These are phyloP conservation scores for Ettlia oleoabundans DNA, from an alignment of 139 green algal genomes.

Conservation along the genomic window DNA sequence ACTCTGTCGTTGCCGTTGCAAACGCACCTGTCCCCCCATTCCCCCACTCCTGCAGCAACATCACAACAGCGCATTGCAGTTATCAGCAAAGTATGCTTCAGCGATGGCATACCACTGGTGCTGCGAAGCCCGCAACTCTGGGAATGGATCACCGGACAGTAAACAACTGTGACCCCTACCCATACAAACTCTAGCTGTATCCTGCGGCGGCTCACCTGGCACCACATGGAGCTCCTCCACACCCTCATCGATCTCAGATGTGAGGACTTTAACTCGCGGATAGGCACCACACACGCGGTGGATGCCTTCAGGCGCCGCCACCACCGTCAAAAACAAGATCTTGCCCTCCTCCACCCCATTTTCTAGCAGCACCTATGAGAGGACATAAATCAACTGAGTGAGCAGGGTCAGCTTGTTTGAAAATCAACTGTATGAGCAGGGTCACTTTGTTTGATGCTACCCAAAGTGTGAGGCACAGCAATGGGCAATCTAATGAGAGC, in stretches of 20 bases:
- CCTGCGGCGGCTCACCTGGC: constrained; percentile 75
- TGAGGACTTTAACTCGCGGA: constrained; percentile 83
- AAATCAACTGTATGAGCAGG: too few relatives aligned
- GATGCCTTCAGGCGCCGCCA: constrained; percentile 93
- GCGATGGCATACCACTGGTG: too few relatives aligned
- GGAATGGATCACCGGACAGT: neutral
- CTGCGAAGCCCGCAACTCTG: too few relatives aligned
- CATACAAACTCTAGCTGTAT: neutral
- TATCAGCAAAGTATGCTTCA: too few relatives aligned
- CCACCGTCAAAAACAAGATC: constrained; percentile 95
- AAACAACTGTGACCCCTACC: neutral
- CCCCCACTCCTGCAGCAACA: constrained; percentile 43
- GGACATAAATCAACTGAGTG: neutral
- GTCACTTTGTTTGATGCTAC: too few relatives aligned
- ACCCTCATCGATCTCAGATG: constrained; percentile 92
- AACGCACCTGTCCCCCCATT: constrained; percentile 86
- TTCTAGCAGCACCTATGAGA: constrained; percentile 73
- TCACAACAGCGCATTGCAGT: neutral
- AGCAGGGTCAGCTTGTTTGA: too few relatives aligned
- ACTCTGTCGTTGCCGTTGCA: too few relatives aligned
- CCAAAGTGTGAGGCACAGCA: too few relatives aligned
- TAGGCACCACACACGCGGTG: constrained; percentile 75
- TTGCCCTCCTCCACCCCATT: constrained; percentile 86
- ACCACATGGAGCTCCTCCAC: constrained; percentile 85
- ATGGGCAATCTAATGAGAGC: too few relatives aligned